These are phyloP conservation scores for Clathrus columnatus DNA, from an alignment of 768 basidiomycete species.

Conservation along the genomic window DNA sequence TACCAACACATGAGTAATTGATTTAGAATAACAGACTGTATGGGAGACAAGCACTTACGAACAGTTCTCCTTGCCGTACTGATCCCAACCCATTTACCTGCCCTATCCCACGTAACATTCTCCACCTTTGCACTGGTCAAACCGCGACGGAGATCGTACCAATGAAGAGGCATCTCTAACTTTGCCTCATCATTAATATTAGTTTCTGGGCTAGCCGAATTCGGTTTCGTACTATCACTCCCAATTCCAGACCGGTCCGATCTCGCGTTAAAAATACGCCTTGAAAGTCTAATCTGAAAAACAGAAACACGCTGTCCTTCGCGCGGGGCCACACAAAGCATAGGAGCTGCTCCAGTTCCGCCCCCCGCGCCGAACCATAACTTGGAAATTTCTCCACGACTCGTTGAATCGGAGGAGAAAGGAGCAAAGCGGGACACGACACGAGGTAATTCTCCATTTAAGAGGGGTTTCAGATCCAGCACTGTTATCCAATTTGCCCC, in stretches of 20 bases:
- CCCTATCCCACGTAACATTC: conserved; percentile 40
- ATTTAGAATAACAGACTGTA: conserved; percentile 24
- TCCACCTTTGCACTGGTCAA: conserved; percentile 59
- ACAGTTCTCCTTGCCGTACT: conserved; percentile 37
- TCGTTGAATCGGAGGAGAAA: neutral
- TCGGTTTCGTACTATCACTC: neutral
- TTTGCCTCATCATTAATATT: conserved; percentile 13
- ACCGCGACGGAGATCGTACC: conserved; percentile 67
- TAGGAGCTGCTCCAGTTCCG: conserved; percentile 30
- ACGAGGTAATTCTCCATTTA: conserved; percentile 13
- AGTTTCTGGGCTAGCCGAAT: neutral
- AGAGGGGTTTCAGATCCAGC: conserved; percentile 41
- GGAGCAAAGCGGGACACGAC: conserved; percentile 11
- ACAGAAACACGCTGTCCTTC: conserved; percentile 49
- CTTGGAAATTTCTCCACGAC: neutral
- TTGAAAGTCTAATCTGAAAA: conserved; percentile 32
- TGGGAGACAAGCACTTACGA: conserved; percentile 21
- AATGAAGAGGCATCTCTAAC: conserved; percentile 33
- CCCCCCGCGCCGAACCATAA: conserved; percentile 41
- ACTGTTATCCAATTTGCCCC: conserved; percentile 43
- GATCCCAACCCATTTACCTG: conserved; percentile 62
- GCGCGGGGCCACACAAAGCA: conserved; percentile 38
- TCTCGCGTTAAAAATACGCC: conserved; percentile 15
- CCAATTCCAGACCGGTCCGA: neutral
- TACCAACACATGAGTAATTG: conserved; percentile 27